Evolutionary conservation across 768 basidiomycete genomes (phyloP), one percentile per base, ranked within the genome.

Genomic region (Agrocybe pediades): DNA sequence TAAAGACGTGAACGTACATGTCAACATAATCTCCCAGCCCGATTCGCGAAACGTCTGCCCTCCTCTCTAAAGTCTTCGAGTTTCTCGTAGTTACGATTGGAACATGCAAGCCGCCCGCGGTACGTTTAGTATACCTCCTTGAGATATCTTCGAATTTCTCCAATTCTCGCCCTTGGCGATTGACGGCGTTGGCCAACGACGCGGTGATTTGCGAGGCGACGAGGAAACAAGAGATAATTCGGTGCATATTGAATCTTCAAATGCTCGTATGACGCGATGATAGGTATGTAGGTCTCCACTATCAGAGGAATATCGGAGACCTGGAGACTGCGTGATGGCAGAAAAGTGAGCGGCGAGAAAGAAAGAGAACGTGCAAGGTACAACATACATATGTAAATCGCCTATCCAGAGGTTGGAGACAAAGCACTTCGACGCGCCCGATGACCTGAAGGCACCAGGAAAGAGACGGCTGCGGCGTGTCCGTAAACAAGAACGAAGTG

Each of bases 11-110:
- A 17, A 72, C 78, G 68, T 65, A 88, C 88, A 86, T 72, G 66
- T 90, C 87, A 21, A 77, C 51, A 55, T 71, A 80, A 62, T 88
- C 81, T 2, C 87, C 86, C 25, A 89, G 67, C 1, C 86, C 84
- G 40, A 80, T 77, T 9, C 71, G 68, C 13, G 71, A 74, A 3
- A 67, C 67, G 69, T 62, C 49, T 0, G 63, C 71, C 36, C 76
- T 71, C 41, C 67, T 63, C 49, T 55, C 55, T 47, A 66, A 29
- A 23, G 54, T 45, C 48, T 51, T 43, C 24, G 56, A 39, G 51
- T 63, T 62, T 39, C 45, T 58, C 24, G 61, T 57, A 25, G 33
- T 11, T 36, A 71, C 60, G 21, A 79, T 71, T 19, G 75, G 76
- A 7, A 79, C 21, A 58, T 76, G 71, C 6, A 77, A 47, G 11